A percentile compares a stretch with the other conserved stretches of the same genome.
Conservation (phyloP, 129 eudicot species). For the Deinandra increscens region DNA sequence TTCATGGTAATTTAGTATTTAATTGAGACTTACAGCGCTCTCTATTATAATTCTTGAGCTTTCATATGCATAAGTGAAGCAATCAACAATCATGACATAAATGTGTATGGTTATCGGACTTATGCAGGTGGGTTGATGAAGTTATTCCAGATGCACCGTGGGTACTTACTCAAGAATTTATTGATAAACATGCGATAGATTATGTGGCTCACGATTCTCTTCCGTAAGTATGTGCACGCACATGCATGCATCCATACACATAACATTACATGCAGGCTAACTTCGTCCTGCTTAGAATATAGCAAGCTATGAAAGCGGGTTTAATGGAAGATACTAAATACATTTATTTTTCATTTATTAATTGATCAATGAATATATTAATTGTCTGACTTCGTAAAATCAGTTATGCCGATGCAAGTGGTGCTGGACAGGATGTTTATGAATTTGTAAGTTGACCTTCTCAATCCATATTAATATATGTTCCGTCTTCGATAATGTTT, state of each 20-base stretch:
- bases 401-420: conserved; percentile 98
- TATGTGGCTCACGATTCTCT: conserved; percentile 96
- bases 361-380: conserved; percentile 12
- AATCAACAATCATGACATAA: neutral
- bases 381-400: conserved; percentile 21
- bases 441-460: conserved; percentile 75
- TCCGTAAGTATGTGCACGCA: conserved; percentile 54
- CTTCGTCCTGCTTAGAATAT: neutral
- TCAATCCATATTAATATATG: conserved; percentile 12
- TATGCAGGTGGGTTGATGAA: conserved; percentile 96
- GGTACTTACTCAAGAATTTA: conserved; percentile 83
- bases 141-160: conserved; percentile 98
- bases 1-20: conserved; percentile 6
- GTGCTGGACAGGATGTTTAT: conserved; percentile 94
- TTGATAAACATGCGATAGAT: conserved; percentile 89
- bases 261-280: neutral
- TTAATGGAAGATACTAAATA: neutral
- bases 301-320: neutral
- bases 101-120: neutral
- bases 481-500: neutral
- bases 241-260: neutral
- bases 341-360: neutral
- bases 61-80: neutral
- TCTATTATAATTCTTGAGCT: neutral
- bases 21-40: neutral